A percentile compares a stretch with the other conserved stretches of the same genome.
Evolutionary conservation across 1,139 yeast genomes (phyloP).

Genomic region (Candida anutae): DNA sequence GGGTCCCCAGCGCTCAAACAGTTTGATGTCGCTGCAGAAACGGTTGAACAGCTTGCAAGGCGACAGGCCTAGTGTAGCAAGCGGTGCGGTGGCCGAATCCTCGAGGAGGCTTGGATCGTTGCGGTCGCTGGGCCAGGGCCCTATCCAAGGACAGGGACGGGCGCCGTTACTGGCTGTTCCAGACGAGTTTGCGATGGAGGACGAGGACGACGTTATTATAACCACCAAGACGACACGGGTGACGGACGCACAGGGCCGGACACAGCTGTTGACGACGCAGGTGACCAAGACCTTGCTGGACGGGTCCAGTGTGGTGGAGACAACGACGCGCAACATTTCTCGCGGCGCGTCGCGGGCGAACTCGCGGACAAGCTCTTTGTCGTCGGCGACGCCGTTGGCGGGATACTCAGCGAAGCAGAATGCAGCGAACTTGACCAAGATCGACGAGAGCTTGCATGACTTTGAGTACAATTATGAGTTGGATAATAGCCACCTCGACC

Average conservation of each 20-base stretch:
- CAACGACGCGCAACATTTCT: slow-evolving; percentile 37
- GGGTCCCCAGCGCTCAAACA: slow-evolving; percentile 18
- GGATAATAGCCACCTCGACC: slow-evolving; percentile 10
- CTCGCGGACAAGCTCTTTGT: slow-evolving; percentile 22
- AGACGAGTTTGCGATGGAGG: slow-evolving; percentile 7
- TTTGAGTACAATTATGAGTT: slow-evolving; percentile 37
- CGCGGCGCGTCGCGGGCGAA: slow-evolving; percentile 28
- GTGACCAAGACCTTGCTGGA: slow-evolving; percentile 35
- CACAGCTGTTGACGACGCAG: slow-evolving; percentile 36
- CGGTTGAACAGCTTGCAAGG: not conserved
- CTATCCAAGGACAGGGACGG: not conserved
- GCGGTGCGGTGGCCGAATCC: not conserved
- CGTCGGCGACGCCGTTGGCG: too few relatives aligned
- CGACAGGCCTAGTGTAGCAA: slow-evolving; percentile 1
- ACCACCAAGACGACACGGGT: slow-evolving; percentile 40
- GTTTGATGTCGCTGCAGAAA: slow-evolving; percentile 7
- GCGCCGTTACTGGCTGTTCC: slow-evolving; percentile 4
- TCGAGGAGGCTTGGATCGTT: slow-evolving; percentile 1
- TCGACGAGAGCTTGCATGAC: slow-evolving; percentile 39
- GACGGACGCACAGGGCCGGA: slow-evolving; percentile 36
- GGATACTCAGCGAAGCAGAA: too few relatives aligned
- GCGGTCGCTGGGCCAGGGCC: slow-evolving; percentile 1
- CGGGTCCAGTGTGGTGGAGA: slow-evolving; percentile 39
- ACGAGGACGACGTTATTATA: slow-evolving; percentile 22
- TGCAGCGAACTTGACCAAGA: slow-evolving; percentile 31